Percentiles rank a stretch among this genome's conserved stretches.
These are phyloP conservation scores for Tylopilus vinaceipallidus DNA, from an alignment of 768 basidiomycete genomes.

Conservation along the genomic window DNA sequence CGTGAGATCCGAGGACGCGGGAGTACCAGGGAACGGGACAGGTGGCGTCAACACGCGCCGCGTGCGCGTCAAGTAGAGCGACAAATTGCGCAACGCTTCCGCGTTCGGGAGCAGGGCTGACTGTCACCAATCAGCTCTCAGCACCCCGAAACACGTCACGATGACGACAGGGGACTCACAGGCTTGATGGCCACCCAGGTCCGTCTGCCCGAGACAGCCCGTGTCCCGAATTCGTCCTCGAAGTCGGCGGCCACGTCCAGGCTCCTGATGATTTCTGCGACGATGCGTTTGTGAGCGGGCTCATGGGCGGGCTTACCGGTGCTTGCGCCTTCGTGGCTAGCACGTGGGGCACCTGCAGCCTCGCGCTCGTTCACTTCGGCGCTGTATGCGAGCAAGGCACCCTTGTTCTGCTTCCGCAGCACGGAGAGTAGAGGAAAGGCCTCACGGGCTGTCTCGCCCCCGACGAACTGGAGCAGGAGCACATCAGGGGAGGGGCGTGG, in stretches of 20 bases:
- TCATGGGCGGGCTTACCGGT: constrained; percentile 12
- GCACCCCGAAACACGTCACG: background rate
- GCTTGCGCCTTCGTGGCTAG: background rate
- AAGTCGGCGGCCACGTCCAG: constrained; percentile 82
- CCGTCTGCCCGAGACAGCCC: constrained; percentile 40
- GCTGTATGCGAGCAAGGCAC: constrained; percentile 77
- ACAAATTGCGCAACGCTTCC: constrained; percentile 58
- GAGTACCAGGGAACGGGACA: constrained; percentile 70
- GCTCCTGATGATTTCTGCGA: constrained; percentile 72
- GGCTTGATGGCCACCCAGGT: constrained; percentile 89
- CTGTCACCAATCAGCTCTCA: constrained; percentile 33
- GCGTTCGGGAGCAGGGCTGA: constrained; percentile 69
- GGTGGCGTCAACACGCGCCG: constrained; percentile 33
- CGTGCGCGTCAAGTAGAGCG: constrained; percentile 50
- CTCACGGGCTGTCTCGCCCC: constrained; percentile 75
- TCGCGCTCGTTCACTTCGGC: constrained; percentile 76
- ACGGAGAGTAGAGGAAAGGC: constrained; percentile 61
- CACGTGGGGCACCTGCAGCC: constrained; percentile 33
- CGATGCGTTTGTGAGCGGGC: constrained; percentile 56
- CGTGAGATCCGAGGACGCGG: constrained; percentile 56
- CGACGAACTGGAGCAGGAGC: constrained; percentile 65
- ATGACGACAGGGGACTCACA: constrained; percentile 38
- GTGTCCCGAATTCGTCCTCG: constrained; percentile 48
- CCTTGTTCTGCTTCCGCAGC: constrained; percentile 68
- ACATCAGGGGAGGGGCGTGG: background rate